Percentiles rank a stretch among this genome's conserved stretches.
These are phyloP conservation scores for Podila clonocystis DNA, from an alignment of 192 early-diverging fungal genomes.

Conservation along the genomic window DNA sequence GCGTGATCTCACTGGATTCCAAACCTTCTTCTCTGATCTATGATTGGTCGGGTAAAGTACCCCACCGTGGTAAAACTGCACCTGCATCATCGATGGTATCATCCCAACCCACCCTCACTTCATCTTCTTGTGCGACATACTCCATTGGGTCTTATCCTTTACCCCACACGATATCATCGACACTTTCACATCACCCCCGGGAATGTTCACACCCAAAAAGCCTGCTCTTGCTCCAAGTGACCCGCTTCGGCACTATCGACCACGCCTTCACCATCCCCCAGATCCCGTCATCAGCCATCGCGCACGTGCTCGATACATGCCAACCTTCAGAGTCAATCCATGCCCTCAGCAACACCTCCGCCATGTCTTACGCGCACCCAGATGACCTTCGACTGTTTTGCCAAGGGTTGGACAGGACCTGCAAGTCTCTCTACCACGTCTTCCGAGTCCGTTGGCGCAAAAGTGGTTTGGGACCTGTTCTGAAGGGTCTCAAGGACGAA, in stretches of 20 bases:
- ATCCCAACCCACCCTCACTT: constrained; percentile 1
- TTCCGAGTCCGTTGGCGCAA: constrained; percentile 34
- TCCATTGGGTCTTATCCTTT: neutral
- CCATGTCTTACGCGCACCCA: constrained; percentile 34
- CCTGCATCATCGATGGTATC: neutral
- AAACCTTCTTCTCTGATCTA: neutral
- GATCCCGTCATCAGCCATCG: neutral
- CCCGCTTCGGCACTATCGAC: constrained; percentile 38
- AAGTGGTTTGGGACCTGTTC: neutral
- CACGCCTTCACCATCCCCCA: constrained; percentile 25
- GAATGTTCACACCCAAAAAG: neutral
- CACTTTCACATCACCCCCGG: neutral
- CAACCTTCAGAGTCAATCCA: neutral
- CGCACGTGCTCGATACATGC: neutral
- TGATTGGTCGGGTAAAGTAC: constrained; percentile 2
- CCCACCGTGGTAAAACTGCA: neutral
- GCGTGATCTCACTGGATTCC: neutral
- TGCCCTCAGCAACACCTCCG: constrained; percentile 23
- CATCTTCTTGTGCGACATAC: constrained; percentile 5
- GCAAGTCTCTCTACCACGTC: constrained; percentile 14
- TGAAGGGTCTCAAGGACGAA: neutral
- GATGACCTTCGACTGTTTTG: constrained; percentile 32
- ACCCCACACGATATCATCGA: neutral
- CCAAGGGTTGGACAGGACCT: constrained; percentile 21
- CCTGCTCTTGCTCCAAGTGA: constrained; percentile 35